Percentiles rank a stretch among this genome's conserved stretches.
These are phyloP conservation scores for Alternaria atra DNA, from an alignment of 2,329 filamentous ascomycete species.

Conservation along the genomic window DNA sequence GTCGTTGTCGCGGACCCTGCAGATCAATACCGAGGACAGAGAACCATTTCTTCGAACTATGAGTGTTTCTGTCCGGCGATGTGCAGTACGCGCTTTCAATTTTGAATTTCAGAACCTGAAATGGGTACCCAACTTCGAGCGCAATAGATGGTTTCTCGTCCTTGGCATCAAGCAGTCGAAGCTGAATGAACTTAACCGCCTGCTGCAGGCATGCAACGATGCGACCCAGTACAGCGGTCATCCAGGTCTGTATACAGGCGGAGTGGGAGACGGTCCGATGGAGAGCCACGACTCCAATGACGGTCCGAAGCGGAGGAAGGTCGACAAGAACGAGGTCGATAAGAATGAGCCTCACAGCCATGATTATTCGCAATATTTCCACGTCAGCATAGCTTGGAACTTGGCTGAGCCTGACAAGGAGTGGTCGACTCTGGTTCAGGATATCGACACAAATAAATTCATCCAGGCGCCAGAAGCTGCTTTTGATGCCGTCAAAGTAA, in stretches of 20 bases:
- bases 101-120: slow-evolving; percentile 59
- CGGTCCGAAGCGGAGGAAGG: slow-evolving; percentile 26
- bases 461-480: slow-evolving; percentile 32
- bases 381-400: slow-evolving; percentile 89
- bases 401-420: slow-evolving; percentile 40
- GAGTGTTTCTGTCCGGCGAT: slow-evolving; percentile 49
- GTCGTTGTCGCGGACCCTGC: slow-evolving; percentile 84
- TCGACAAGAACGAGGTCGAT: slow-evolving; percentile 15
- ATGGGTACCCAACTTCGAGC: slow-evolving; percentile 73
- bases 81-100: slow-evolving; percentile 62
- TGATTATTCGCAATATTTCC: slow-evolving; percentile 69
- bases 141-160: slow-evolving; percentile 84
- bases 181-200: slow-evolving; percentile 51
- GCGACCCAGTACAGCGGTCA: slow-evolving; percentile 69
- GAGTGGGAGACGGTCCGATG: slow-evolving; percentile 41
- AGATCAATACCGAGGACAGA: slow-evolving; percentile 76
- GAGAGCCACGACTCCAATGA: slow-evolving; percentile 24
- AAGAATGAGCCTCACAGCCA: slow-evolving; percentile 3
- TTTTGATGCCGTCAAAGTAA: slow-evolving; percentile 58
- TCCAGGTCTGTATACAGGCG: slow-evolving; percentile 71
- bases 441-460: slow-evolving; percentile 31
- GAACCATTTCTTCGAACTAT: slow-evolving; percentile 71
- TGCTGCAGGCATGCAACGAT: slow-evolving; percentile 74
- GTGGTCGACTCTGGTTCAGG: slow-evolving; percentile 35
- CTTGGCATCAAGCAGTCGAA: slow-evolving; percentile 63